phyloP scores from a whole-genome alignment of 768 basidiomycete species.

The Floccularia luteovirens region DNA sequence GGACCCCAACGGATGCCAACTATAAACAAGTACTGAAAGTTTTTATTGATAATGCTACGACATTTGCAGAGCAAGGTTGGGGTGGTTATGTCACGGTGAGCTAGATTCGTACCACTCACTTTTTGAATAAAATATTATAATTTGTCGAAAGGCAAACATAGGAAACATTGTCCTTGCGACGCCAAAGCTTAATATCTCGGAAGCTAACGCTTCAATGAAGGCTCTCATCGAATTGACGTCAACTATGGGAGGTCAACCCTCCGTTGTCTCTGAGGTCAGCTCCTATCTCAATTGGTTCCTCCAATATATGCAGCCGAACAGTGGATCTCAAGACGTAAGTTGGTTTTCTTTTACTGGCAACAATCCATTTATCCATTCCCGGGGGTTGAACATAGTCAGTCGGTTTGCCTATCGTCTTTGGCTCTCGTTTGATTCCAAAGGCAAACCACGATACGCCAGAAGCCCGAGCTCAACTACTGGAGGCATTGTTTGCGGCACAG shows the following conservation, averaged over 20 bases:
- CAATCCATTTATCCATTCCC: no score
- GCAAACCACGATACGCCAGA: slow-evolving; percentile 15
- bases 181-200: slow-evolving; percentile 14
- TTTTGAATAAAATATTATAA: background rate
- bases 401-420: slow-evolving; percentile 12
- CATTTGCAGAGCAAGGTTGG: slow-evolving; percentile 8
- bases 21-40: slow-evolving; percentile 3
- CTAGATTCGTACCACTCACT: background rate
- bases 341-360: slow-evolving; percentile 2
- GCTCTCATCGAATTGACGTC: slow-evolving; percentile 13
- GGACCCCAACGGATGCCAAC: slow-evolving; percentile 7
- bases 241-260: slow-evolving; percentile 10
- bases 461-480: slow-evolving; percentile 9
- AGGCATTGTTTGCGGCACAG: slow-evolving; percentile 12
- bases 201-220: slow-evolving; percentile 20
- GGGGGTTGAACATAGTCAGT: slow-evolving; percentile 14
- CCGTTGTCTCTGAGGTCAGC: slow-evolving; percentile 12
- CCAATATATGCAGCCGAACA: slow-evolving; percentile 11
- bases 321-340: slow-evolving; percentile 15
- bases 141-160: slow-evolving; percentile 8
- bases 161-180: slow-evolving; percentile 18
- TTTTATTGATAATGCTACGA: slow-evolving; percentile 9
- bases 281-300: slow-evolving; percentile 13
- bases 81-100: slow-evolving; percentile 13
- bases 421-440: slow-evolving; percentile 18